These are phyloP conservation scores for Alnus glutinosa DNA, from an alignment of 306 rosid genomes.

Conservation along the genomic window DNA sequence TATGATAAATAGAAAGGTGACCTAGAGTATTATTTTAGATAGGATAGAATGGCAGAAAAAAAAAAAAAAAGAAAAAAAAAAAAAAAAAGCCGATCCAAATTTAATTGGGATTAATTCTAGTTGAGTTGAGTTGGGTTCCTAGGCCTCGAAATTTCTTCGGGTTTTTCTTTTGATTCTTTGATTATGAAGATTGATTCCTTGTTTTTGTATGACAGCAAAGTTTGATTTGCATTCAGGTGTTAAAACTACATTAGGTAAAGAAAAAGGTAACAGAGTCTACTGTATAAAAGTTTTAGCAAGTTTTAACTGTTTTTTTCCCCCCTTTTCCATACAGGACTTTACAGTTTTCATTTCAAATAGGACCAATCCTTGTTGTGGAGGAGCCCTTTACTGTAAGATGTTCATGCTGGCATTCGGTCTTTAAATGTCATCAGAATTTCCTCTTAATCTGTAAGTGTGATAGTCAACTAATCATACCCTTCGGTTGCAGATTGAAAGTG, in stretches of 20 bases:
- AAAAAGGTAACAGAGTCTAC: background rate
- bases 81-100: background rate
- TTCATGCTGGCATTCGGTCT: background rate
- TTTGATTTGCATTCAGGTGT: background rate
- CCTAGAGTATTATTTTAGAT: background rate
- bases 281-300: background rate
- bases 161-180: background rate
- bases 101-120: background rate
- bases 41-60: background rate
- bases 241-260: background rate
- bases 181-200: background rate
- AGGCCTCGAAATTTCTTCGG: background rate
- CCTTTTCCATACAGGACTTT: conserved; percentile 61
- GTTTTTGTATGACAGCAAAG: background rate
- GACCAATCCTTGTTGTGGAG: conserved; percentile 76
- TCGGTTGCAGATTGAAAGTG: conserved; percentile 72
- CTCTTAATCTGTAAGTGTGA: conserved; percentile 6
- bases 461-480: conserved; percentile 24
- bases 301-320: background rate
- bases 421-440: conserved; percentile 11
- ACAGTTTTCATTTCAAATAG: conserved; percentile 73
- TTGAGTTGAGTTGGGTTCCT: background rate
- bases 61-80: too few species aligned
- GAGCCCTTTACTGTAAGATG: conserved; percentile 81
- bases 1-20: background rate